Evolutionary conservation across 2,329 filamentous ascomycete species (phyloP).

Genomic region (Endothia cerciana): DNA sequence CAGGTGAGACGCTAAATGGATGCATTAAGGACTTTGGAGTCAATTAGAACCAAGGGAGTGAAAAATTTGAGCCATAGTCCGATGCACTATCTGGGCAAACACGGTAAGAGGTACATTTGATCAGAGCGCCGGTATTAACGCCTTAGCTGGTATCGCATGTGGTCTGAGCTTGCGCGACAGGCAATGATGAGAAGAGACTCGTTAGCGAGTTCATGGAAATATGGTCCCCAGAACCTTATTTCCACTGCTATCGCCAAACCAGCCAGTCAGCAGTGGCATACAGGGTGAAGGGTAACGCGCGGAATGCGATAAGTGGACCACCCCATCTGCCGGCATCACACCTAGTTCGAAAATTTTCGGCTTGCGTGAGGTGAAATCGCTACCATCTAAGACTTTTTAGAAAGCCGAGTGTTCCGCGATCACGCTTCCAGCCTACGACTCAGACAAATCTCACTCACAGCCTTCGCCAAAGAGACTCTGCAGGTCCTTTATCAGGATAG

Average conservation of each 20-base stretch:
- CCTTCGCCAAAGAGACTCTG: neutral
- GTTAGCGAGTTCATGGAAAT: neutral
- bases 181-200: neutral
- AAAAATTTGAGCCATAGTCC: neutral
- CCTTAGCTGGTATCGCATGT: neutral
- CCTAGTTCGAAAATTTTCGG: neutral
- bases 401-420: neutral
- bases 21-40: neutral
- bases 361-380: neutral
- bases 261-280: constrained; percentile 2
- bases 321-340: constrained; percentile 6
- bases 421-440: neutral
- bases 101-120: neutral
- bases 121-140: neutral
- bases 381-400: neutral
- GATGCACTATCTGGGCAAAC: neutral
- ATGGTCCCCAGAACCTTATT: neutral
- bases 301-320: neutral
- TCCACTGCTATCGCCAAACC: neutral
- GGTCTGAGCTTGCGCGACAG: neutral
- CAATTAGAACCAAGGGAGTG: neutral
- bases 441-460: neutral
- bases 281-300: constrained; percentile 6
- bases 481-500: neutral
- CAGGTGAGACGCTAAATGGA: neutral